Evolutionary conservation across 192 early-diverging fungal species (phyloP), one percentile per base, ranked within the genome.

Genomic region (Coemansia sp.): DNA sequence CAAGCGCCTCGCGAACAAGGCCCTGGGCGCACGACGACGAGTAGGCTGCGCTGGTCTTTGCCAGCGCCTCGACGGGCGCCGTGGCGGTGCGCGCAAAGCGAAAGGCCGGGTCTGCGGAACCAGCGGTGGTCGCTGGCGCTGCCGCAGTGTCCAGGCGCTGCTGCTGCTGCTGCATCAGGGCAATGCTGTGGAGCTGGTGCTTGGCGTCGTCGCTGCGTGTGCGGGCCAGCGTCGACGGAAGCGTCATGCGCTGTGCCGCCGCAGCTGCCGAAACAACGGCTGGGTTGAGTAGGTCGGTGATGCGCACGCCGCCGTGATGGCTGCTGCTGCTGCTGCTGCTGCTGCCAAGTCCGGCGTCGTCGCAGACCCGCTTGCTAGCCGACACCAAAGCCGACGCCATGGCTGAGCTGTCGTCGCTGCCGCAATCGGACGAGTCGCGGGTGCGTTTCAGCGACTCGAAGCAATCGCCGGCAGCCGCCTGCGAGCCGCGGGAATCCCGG

Each of bases 241-340:
- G 58, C 0, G 77, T 61, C 71, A 79, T 64, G 23, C 68, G 55
- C 45, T 79, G 71, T 0, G 76, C 71, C 8, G 71, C 70, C 4
- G 66, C 34, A 56, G 72, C 48, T 8, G 69, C 55, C 3, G 71
- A 39, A 8, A 53, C 48, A 7, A 53, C 74, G 7, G 71, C 54
- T 3, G 77, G 77, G 55, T 79, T 79, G 42, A 79, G 71, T 58
- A 79, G 51, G 62, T 79, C 77, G 60, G 69, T 69, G 71, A 79
- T 79, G 39, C 77, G 77, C 22, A 79, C 60, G 60, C 75, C 73
- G 18, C 55, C 35, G 30, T 32, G 25, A 23, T 50, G 30, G 24
- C 23, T 19, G 50, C 25, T 57, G 55, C 32, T n/a, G 55, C 55
- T 39, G 55, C 55, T 39, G 55, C 35, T 32, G 30, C 30, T 32